Percentiles rank a stretch among this genome's conserved stretches.
Evolutionary conservation across 78 protist species (phyloP).

Genomic region (Neovahlkampfia damariscottae): DNA sequence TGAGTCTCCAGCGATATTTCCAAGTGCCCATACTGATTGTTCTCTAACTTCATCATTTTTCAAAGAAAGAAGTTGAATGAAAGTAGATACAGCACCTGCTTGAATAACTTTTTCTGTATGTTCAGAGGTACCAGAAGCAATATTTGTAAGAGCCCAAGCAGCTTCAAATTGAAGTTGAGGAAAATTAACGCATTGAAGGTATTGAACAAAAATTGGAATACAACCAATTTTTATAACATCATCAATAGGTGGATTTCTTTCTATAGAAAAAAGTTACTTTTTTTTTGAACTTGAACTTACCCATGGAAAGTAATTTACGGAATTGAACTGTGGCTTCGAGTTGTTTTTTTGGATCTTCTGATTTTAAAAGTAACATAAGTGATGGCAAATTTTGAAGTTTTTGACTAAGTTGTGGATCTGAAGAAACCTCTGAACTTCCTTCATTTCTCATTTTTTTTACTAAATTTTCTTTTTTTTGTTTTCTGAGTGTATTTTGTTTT

Average conservation of each 20-base stretch:
- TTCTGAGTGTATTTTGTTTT: not conserved
- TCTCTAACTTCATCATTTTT: slow-evolving; percentile 74
- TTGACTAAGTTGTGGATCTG: not conserved
- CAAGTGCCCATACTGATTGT: slow-evolving; percentile 96
- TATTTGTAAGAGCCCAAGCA: slow-evolving; percentile 97
- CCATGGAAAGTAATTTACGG: not conserved
- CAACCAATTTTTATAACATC: slow-evolving; percentile 76
- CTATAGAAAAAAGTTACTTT: too few relatives aligned
- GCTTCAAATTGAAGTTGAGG: slow-evolving; percentile 64
- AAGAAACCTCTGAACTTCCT: not conserved
- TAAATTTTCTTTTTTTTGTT: not conserved
- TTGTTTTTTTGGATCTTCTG: not conserved
- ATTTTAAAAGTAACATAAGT: not conserved
- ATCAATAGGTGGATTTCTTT: slow-evolving; percentile 81
- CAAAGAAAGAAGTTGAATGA: slow-evolving; percentile 66
- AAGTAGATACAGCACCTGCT: slow-evolving; percentile 74
- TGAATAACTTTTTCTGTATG: slow-evolving; percentile 71
- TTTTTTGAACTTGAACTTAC: too few relatives aligned
- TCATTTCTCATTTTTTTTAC: not conserved
- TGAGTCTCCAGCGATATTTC: slow-evolving; percentile 97
- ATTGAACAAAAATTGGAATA: slow-evolving; percentile 72
- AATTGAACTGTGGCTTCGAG: not conserved
- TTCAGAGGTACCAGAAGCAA: slow-evolving; percentile 90
- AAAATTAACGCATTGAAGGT: not conserved
- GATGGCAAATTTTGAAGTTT: not conserved